Percentiles rank a stretch among this genome's conserved stretches.
These are phyloP conservation scores for Cucurbita moschata DNA, from an alignment of 306 rosid species.

Conservation along the genomic window DNA sequence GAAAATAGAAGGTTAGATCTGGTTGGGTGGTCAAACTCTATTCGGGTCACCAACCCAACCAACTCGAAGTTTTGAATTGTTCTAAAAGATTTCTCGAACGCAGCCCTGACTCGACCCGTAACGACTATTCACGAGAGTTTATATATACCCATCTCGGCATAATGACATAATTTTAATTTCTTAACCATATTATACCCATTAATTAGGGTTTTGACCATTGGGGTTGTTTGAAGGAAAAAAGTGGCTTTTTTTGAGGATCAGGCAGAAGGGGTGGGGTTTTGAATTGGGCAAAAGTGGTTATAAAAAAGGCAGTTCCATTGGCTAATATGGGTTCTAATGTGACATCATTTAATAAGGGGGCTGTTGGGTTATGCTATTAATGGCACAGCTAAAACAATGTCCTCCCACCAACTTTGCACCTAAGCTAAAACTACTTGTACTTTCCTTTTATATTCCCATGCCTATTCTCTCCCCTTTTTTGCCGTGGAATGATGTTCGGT, in stretches of 20 bases:
- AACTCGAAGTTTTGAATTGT: too few relatives aligned
- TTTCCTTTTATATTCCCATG: neutral
- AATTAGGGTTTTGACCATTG: neutral
- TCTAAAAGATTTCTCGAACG: too few relatives aligned
- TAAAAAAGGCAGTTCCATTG: neutral
- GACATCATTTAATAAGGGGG: slow-evolving; percentile 11
- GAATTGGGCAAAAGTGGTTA: slow-evolving; percentile 5
- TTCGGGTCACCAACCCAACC: too few relatives aligned
- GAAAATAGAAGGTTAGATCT: too few relatives aligned
- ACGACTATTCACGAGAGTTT: too few relatives aligned
- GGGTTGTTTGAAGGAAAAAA: neutral
- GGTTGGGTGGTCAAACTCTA: too few relatives aligned
- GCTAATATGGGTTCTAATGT: neutral
- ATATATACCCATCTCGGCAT: neutral
- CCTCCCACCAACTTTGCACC: neutral
- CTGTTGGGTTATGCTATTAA: slow-evolving; percentile 11
- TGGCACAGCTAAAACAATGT: slow-evolving; percentile 1
- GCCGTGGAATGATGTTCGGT: too few relatives aligned
- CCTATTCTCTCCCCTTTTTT: too few relatives aligned
- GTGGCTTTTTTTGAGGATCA: neutral
- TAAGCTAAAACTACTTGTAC: neutral
- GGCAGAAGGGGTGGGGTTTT: neutral
- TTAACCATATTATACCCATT: neutral
- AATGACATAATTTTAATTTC: too few relatives aligned
- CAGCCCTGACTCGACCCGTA: too few relatives aligned